Evolutionary conservation across 23 red algal species (phyloP), one percentile per base, ranked within the genome.

Genomic region (Agarophyton chilense): DNA sequence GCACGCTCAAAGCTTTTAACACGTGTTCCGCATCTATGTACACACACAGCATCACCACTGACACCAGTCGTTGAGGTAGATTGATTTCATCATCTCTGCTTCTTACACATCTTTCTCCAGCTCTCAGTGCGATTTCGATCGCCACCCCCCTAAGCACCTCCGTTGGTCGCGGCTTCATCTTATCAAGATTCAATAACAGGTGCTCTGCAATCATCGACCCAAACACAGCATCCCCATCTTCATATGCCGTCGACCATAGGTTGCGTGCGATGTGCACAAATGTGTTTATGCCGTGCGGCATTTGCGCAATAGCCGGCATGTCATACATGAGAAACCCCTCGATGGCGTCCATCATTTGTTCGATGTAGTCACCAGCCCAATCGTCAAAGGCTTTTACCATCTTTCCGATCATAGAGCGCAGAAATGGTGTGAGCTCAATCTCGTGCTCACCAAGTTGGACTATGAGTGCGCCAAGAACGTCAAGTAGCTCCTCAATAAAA

Each of bases 401-500:
- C 43, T 79, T 77, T 18, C 63, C 63, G 18, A 90, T 79, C 68
- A 90, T 55, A 33, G 71, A 54, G 25, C 68, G 58, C 53, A 90
- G n/a, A 64, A 78, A 62, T 1, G 72, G 72, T 22, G 86, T 52
- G 7, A 90, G 72, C 54, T 55, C 44, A 58, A 52, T 72, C 17
- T 90, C 22, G 36, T 74, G 51, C 13, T 78, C 73, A 14, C 86
- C 86, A 19, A 70, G 68, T 28, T 90, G 86, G 13, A 90, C 72
- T 35, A 95, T 63, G 14, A 95, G 81, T 49, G 63, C 71, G 3
- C 68, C 46, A 1, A 95, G 76, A 31, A 95, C 77, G 71, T 89
- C 70, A 49, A 97, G 88, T 2, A 86, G 73, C 72, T 97, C 95
- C 17, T 97, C 95, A 39, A 93, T 77, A 90, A 93, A 97, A 19